Base-by-base conservation (phyloP, 345 rosid genomes). In the Populus simonii region DNA sequence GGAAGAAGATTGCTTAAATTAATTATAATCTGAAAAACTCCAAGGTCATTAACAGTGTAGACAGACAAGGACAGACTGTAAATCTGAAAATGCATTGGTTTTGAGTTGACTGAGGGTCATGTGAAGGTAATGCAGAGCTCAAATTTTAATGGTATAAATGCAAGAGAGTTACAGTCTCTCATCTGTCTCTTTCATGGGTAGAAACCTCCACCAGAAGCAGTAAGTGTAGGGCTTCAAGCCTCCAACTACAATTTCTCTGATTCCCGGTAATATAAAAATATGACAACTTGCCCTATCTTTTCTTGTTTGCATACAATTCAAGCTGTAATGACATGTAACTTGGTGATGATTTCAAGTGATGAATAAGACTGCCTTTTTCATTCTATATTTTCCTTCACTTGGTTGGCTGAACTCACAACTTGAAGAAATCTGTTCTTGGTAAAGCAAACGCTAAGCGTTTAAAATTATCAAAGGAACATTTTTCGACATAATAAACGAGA, bases 321-420 rank as follows among this genome's bases (percentile, higher is more conserved):
- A 59, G 79, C 43, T 76, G 69, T 69, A 20, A 57, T 76, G 74
- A 76, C 57, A 68, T 76, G 79, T 67, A 0, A 51, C 25, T 49
- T 68, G 51, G 51, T 75, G 29, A 35, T 72, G 66, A 55, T 65
- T 51, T 59, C 65, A 29, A 22, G 57, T 17, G 27, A 29, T 25
- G 70, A 43, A 73, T n/a, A 41, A 16, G 25, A 17, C 67, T 35
- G 68, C 78, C 8, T 53, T 6, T 17, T 12, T 71, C 63, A 41
- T 12, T 43, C 53, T 12, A 2, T n/a, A 22, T 69, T 41, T 41
- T 22, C 43, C 33, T 69, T 23, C 13, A 23, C 47, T 18, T 72
- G 41, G 6, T 33, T 33, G 55, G 7, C 29, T 33, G 31, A 18
- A 15, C 39, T 45, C 7, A 6, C 17, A 27, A 63, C 67, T 1